Base-by-base conservation (phyloP, 2,329 filamentous ascomycete species). In the Xylaria sp. region DNA sequence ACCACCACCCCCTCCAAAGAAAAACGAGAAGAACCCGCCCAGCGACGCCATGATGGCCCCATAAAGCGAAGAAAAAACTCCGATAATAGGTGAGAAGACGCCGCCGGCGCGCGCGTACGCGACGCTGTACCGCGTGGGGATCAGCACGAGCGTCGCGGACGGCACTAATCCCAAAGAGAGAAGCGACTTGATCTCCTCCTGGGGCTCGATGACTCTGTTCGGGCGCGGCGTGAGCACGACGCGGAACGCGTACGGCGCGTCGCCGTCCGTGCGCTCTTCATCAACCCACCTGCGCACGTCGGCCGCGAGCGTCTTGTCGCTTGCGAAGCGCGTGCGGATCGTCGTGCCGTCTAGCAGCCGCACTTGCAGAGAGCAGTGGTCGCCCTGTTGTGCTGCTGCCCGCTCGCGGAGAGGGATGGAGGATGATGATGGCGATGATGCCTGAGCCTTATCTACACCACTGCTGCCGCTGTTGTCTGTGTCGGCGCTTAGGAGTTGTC, bases 281-380 rank as follows among this genome's bases (percentile, higher is more conserved):
- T 95, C 92, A 8, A 98, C 87, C 92, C 94, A 98, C 7, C 84
- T 81, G 8, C 95, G 88, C 0, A 98, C 90, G 52, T 93, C 88
- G 7, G 80, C 83, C 7, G 83, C 80, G 3, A 98, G 84, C 0
- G 87, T 92, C 7, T 87, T 84, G 1, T 83, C 82, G 25, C 89
- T 88, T 12, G 88, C 83, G 79, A 98, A 97, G 20, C 87, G 89
- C 3, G 86, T 87, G 50, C 94, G 89, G 20, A 98, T 87, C 1
- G 90, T 94, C 12, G 90, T 91, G 10, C 95, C 95, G 77, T 98
- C 94, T 66, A 97, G 92, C 0, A 97, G 84, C 8, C 94, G 89
- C 20, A 97, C 88, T 75, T 96, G 93, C 0, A 98, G 82, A 20
- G 91, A 87, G 72, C 88, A 90, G 70, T 78, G 71, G 69, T 76